Percentiles rank a stretch among this genome's conserved stretches.
These are phyloP conservation scores for Aspergillus ostianus DNA, from an alignment of 495 filamentous ascomycete genomes.

Conservation along the genomic window DNA sequence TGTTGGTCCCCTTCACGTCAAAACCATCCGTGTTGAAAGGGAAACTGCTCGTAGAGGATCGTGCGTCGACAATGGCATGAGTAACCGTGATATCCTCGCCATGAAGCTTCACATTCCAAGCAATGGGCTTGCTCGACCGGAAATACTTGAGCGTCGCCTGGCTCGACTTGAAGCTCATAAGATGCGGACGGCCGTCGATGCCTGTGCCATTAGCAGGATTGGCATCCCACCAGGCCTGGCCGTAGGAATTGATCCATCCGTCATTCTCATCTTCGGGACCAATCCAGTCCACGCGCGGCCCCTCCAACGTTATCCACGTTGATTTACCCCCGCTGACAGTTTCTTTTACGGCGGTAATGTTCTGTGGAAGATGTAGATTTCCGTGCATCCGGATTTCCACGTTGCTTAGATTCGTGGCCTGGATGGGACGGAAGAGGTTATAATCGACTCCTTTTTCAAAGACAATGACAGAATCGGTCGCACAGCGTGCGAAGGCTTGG, in stretches of 20 bases:
- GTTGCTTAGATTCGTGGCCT: constrained; percentile 37
- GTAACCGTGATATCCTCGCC: constrained; percentile 37
- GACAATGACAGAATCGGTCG: constrained; percentile 31
- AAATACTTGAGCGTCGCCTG: constrained; percentile 34
- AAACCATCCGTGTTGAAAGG: constrained; percentile 48
- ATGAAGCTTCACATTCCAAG: constrained; percentile 39
- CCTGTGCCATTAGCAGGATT: constrained; percentile 38
- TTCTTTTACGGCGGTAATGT: constrained; percentile 31
- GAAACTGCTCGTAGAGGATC: constrained; percentile 33
- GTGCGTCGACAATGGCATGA: constrained; percentile 42
- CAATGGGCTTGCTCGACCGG: constrained; percentile 45
- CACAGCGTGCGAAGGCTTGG: constrained; percentile 30
- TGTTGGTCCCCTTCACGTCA: constrained; percentile 36
- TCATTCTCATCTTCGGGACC: constrained; percentile 31
- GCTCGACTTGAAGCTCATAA: constrained; percentile 38
- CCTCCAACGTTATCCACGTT: constrained; percentile 35
- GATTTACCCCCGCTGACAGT: constrained; percentile 29
- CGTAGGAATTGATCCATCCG: constrained; percentile 47
- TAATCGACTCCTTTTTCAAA: constrained; percentile 39
- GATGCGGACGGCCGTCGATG: constrained; percentile 33
- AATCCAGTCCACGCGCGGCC: constrained; percentile 32
- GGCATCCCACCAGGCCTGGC: constrained; percentile 46
- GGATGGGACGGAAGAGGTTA: constrained; percentile 38
- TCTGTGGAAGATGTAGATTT: constrained; percentile 40
- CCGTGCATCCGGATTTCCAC: constrained; percentile 40